Base-by-base conservation (phyloP, 306 rosid species). In the Rosa rugosa region DNA sequence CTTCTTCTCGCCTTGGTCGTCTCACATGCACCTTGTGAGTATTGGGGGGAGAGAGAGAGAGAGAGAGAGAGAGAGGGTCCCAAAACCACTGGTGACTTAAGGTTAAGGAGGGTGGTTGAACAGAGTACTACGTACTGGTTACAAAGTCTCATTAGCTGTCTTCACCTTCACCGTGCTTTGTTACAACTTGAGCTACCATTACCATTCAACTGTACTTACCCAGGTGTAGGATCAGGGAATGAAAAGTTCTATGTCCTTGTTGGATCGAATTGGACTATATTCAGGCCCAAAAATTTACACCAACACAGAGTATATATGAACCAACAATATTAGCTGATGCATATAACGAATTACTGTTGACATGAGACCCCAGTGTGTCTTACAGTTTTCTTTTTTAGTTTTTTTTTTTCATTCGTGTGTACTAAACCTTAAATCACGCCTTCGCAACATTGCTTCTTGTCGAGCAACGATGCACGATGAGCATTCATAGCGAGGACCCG, bases 1-100 rank as follows among this genome's bases (percentile, higher is more conserved):
- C 56, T 22, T 25, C 38, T 51, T 36, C 38, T 41, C 5, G 3
- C 56, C 11, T 44, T 45, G 69, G 53, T 41, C 42, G 31, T 23
- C 38, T 75, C 79, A 63, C 71, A 66, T 17, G 71, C 79, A 45
- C 56, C 59, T 62, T 46, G 79, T 75, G 71, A 60, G 34, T 60
- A 75, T 41, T 17, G 59, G 5, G 3, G 40, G 10, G 67, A 8
- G 41, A 1, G 40, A 31, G 69, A 63, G 42, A 23, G 40, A 11
- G 40, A 18, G n/a, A n/a, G n/a, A n/a, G n/a, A n/a, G n/a, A n/a
- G n/a, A n/a, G n/a, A n/a, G n/a, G n/a, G 46, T 8, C 10, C 16
- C 23, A 42, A 59, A 44, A 74, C 38, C 25, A 44, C 11, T 18
- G 17, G 47, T 12, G 49, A 63, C 16, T 75, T 64, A 63, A 75